Evolutionary conservation across 805 yeast genomes (phyloP), one percentile per base, ranked within the genome.

Genomic region (Wickerhamomyces silvicola): DNA sequence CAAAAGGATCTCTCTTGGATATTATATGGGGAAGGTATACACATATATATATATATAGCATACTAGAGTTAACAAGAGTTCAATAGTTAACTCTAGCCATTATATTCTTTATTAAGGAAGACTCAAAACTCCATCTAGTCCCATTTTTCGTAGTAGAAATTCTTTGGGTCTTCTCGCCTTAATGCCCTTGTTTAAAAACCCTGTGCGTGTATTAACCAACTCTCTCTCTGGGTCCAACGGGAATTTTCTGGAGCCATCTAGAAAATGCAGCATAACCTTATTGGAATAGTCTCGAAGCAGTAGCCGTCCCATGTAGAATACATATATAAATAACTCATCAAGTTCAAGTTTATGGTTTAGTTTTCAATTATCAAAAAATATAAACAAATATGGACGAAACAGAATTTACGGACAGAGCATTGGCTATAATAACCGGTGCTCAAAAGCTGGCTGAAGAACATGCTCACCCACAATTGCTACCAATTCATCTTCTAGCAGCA

Each of bases 341-440:
- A 1, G 4, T 12, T 4, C 20, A 31, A n/a, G n/a, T n/a, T n/a
- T n/a, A n/a, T n/a, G n/a, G 30, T 27, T n/a, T 27, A 18, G 10
- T 19, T 10, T 23, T 25, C 21, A 20, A 24, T 18, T 27, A 5
- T 31, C 18, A 24, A 16, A 32, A 15, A 35, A 15, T 42, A 28
- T 14, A 20, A 25, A 10, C 8, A 16, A 46, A 48, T 53, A 63
- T 62, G 66, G 68, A 64, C 49, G 64, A 63, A 44, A 56, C 88
- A 37, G 88, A 85, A 68, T 83, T 85, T 46, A 92, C 98, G 40
- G 97, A 92, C 57, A 83, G 92, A 57, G 97, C 97, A 27, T 73
- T 86, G 48, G 78, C 72, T 33, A 74, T 90, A 39, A 68, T 92
- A 31, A 81, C 83, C 46, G 68, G 75, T 49, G 94, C 97, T 33